Evolutionary conservation across 306 rosid genomes (phyloP), one percentile per base, ranked within the genome.

Genomic region (Dryas drummondii): DNA sequence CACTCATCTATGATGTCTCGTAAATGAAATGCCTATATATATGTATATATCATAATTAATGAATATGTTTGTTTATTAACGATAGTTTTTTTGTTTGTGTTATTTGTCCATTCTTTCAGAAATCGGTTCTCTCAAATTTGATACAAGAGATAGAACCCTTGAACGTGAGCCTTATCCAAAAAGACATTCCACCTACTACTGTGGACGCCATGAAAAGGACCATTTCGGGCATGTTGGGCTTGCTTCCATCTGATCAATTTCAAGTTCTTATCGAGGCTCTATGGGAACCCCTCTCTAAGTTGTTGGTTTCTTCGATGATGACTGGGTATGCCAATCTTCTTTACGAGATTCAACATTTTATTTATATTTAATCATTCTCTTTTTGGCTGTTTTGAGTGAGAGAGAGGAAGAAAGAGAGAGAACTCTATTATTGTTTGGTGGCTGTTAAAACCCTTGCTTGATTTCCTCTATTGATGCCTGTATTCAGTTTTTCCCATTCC

Each of bases 171-270:
- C 69, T 79, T 4, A 88, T 94, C 55, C 98, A 94, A 82, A 94
- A 90, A 87, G 97, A 91, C 75, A 97, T 94, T 68, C 91, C 93
- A 1, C 88, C 89, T 15, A 86, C 89, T 16, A 91, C 97, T 0
- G 90, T 94, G 12, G 97, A 90, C 81, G 98, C 98, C 63, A 94
- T 91, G 96, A 94, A 94, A 81, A 87, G 97, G 85, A 94, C 94
- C 4, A 87, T 94, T 53, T 94, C 98, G 7, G 96, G 98, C 75
- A 91, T 94, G 98, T 66, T 94, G 77, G 98, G 98, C 49, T 80
- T 94, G 78, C 97, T 94, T 72, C 98, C 98, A 4, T 91, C 98
- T 15, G 93, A 84, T 76, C 97, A 91, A 62, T 91, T 94, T 74
- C 91, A 88, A 48, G 98, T 94, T 62, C 83, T 88, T 13, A 85